Percentiles rank a stretch among this genome's conserved stretches.
Evolutionary conservation across 2,329 filamentous ascomycete species (phyloP).

Genomic region (Penicillium frequentans): DNA sequence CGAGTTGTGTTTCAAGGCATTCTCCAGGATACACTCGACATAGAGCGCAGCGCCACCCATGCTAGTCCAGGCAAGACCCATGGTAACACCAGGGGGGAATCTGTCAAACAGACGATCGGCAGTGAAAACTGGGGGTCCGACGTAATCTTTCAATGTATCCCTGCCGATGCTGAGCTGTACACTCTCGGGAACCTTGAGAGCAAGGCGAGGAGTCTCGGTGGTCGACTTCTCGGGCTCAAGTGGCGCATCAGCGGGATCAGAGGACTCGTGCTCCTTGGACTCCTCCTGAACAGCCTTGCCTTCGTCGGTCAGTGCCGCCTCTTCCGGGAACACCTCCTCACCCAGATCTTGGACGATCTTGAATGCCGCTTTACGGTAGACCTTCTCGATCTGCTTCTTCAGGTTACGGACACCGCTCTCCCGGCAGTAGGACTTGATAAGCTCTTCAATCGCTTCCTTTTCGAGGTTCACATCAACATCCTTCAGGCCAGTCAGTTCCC

Average conservation of each 20-base stretch:
- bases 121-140: slow-evolving; percentile 92
- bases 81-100: slow-evolving; percentile 89
- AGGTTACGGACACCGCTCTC: slow-evolving; percentile 96
- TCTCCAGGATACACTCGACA: slow-evolving; percentile 93
- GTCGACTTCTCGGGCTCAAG: slow-evolving; percentile 41
- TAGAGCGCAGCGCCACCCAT: slow-evolving; percentile 96
- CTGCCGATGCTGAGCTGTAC: slow-evolving; percentile 86
- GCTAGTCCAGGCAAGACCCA: slow-evolving; percentile 97
- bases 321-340: slow-evolving; percentile 77
- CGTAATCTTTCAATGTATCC: slow-evolving; percentile 92
- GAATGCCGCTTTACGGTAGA: slow-evolving; percentile 93
- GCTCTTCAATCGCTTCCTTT: slow-evolving; percentile 85
- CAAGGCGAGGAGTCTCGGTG: slow-evolving; percentile 65
- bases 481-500: slow-evolving; percentile 86
- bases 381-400: slow-evolving; percentile 99
- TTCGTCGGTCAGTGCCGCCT: slow-evolving; percentile 79
- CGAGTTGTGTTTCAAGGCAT: slow-evolving; percentile 70
- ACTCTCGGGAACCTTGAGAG: slow-evolving; percentile 78
- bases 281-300: slow-evolving; percentile 76
- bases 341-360: slow-evolving; percentile 96
- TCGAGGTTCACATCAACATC: slow-evolving; percentile 86
- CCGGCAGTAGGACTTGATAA: slow-evolving; percentile 98
- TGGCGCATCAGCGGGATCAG: slow-evolving; percentile 63
- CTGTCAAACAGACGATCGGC: slow-evolving; percentile 93
- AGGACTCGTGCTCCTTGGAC: slow-evolving; percentile 56